Conservation (phyloP, 2,329 filamentous ascomycete genomes). For the Pseudogymnoascus sp. region DNA sequence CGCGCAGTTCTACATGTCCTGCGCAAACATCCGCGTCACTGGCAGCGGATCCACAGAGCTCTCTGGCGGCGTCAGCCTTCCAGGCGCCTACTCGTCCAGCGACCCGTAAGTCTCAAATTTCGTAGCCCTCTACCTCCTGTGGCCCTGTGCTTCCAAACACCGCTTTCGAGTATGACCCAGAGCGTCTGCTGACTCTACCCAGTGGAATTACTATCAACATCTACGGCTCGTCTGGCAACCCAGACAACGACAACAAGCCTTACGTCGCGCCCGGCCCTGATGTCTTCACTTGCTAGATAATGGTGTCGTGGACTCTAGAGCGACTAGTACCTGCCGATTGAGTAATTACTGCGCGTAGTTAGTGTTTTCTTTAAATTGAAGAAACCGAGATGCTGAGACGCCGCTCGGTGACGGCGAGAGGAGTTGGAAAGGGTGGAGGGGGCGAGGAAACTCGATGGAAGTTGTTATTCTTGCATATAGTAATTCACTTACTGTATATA, state of each 20-base stretch:
- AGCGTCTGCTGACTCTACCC: slow-evolving; percentile 19
- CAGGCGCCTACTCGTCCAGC: slow-evolving; percentile 38
- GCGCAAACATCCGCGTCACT: slow-evolving; percentile 39
- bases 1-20: slow-evolving; percentile 28
- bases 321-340: not conserved
- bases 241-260: slow-evolving; percentile 32
- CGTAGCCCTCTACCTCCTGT: not conserved
- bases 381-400: not conserved
- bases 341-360: not conserved
- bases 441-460: not conserved
- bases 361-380: not conserved
- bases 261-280: slow-evolving; percentile 36
- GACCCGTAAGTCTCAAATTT: slow-evolving; percentile 36
- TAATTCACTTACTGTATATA: slow-evolving; percentile 7
- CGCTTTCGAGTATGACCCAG: not conserved
- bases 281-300: slow-evolving; percentile 23
- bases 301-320: not conserved
- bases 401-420: not conserved
- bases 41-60: slow-evolving; percentile 36
- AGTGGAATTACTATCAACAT: slow-evolving; percentile 29
- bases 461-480: slow-evolving; percentile 6
- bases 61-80: slow-evolving; percentile 34
- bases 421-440: not conserved
- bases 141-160: not conserved
- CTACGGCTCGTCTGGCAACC: slow-evolving; percentile 30